These are phyloP conservation scores for Saraca asoca DNA, from an alignment of 331 rosid genomes.

Conservation along the genomic window DNA sequence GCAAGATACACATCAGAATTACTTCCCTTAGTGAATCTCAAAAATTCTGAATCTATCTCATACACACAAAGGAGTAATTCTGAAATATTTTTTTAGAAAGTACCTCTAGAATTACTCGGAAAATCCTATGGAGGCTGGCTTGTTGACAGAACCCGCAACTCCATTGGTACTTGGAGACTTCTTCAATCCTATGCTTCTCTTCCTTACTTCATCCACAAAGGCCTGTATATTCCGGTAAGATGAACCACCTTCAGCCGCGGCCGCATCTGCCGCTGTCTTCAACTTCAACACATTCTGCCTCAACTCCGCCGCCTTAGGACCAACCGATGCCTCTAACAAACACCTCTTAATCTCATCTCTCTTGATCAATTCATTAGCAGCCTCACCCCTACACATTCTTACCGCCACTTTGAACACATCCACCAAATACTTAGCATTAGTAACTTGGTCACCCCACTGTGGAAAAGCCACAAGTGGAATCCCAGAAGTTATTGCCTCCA, in stretches of 20 bases:
- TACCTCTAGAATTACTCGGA: too few species aligned
- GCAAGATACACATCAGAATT: too few species aligned
- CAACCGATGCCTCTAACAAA: constrained; percentile 52
- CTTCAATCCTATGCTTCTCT: background rate
- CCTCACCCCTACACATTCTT: constrained; percentile 44
- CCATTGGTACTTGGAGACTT: background rate
- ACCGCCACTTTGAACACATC: constrained; percentile 56
- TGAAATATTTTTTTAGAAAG: too few species aligned
- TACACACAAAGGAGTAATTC: too few species aligned
- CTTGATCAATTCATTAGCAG: constrained; percentile 37
- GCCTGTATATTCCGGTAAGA: constrained; percentile 47
- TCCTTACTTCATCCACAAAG: constrained; percentile 47
- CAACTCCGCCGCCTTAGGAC: constrained; percentile 44
- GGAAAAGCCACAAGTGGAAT: constrained; percentile 60
- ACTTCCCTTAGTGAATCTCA: too few species aligned
- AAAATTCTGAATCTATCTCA: too few species aligned
- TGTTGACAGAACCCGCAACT: background rate
- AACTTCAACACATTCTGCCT: constrained; percentile 39
- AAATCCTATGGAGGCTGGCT: background rate
- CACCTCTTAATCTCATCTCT: constrained; percentile 50
- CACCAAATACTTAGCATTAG: constrained; percentile 58
- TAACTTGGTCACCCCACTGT: constrained; percentile 76
- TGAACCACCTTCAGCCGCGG: constrained; percentile 54
- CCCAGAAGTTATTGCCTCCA: constrained; percentile 57
- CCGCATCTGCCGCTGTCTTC: constrained; percentile 49